Evolutionary conservation across 768 basidiomycete genomes (phyloP).

Genomic region (Kwoniella heveanensis): DNA sequence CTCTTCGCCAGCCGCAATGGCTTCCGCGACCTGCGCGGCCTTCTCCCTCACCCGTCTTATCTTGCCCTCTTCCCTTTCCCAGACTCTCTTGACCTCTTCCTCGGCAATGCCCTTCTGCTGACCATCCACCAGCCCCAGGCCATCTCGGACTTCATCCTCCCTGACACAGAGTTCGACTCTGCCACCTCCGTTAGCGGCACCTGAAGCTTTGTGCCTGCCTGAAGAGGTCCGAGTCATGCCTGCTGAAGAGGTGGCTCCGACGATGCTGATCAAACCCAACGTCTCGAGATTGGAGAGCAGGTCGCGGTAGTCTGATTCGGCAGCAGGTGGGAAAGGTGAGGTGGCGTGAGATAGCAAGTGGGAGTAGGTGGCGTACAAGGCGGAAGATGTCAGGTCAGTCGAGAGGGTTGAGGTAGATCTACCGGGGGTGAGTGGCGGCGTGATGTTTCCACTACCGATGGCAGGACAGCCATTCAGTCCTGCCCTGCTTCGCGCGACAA

Average conservation of each 20-base stretch:
- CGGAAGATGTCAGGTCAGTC: slow-evolving; percentile 15
- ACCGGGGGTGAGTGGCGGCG: slow-evolving; percentile 29
- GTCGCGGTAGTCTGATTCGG: slow-evolving; percentile 55
- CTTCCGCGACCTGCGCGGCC: not conserved
- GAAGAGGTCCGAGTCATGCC: slow-evolving; percentile 30
- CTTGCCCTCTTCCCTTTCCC: slow-evolving; percentile 43
- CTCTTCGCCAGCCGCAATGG: not conserved
- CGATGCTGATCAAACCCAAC: slow-evolving; percentile 47
- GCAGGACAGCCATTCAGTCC: slow-evolving; percentile 40
- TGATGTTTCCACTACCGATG: slow-evolving; percentile 1
- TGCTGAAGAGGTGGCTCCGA: slow-evolving; percentile 1
- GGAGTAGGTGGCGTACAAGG: slow-evolving; percentile 54
- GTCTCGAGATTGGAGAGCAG: slow-evolving; percentile 55
- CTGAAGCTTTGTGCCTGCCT: not conserved
- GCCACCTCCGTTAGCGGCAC: slow-evolving; percentile 14
- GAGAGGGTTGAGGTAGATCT: slow-evolving; percentile 19
- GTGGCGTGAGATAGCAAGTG: slow-evolving; percentile 47
- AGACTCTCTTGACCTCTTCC: slow-evolving; percentile 51
- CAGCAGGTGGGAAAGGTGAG: slow-evolving; percentile 51
- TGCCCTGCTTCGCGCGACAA: slow-evolving; percentile 29
- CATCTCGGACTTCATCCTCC: slow-evolving; percentile 50
- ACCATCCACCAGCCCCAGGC: slow-evolving; percentile 34
- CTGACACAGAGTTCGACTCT: slow-evolving; percentile 44
- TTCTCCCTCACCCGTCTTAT: slow-evolving; percentile 33
- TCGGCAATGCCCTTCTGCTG: slow-evolving; percentile 42